Base-by-base conservation (phyloP, 768 basidiomycete genomes). In the Amanita inopinata region DNA sequence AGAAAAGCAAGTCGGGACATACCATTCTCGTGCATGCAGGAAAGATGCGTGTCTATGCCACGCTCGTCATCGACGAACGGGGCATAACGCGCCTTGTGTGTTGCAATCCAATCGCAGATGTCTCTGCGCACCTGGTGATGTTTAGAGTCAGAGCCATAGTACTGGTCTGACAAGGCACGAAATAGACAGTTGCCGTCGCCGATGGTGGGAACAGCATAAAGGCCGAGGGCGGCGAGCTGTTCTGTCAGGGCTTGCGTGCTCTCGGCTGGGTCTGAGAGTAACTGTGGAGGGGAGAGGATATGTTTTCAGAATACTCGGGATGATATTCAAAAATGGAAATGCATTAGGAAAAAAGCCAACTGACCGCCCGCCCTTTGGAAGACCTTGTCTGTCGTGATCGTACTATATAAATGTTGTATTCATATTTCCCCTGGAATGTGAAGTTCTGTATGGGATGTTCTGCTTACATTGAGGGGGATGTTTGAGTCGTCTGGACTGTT, bases 171-270 rank as follows among this genome's bases (percentile, higher is more conserved):
- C 42, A 93, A 70, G 0, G 91, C 88, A 34, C 90, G 81, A 62
- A 93, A 96, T 49, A 96, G 76, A 61, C 91, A 96, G 63, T 93
- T 94, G 35, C 92, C 91, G 60, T 94, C 86, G 38, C 88, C 90
- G 32, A 88, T 61, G 12, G 86, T 93, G 49, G 78, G 70, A 2
- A 86, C 85, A n/a, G 90, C 83, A 58, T 93, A 93, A 6, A 93
- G 69, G 2, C 89, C 88, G 40, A 90, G 65, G 4, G 77, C 69
- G 37, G 77, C 75, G 28, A 94, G 77, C 62, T 92, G 87, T 41
- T 70, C 66, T 4, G 69, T 76, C 49, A 93, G 78, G 38, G 70
- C 72, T 45, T 74, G 72, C 15, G 76, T 78, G 58, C 76, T 83
- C 52, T 76, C 66, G 30, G 68, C 68, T 40, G 83, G 79, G 63